A percentile compares a stretch with the other conserved stretches of the same genome.
Evolutionary conservation across 116 monocot genomes (phyloP).

Genomic region (Posidonia oceanica): DNA sequence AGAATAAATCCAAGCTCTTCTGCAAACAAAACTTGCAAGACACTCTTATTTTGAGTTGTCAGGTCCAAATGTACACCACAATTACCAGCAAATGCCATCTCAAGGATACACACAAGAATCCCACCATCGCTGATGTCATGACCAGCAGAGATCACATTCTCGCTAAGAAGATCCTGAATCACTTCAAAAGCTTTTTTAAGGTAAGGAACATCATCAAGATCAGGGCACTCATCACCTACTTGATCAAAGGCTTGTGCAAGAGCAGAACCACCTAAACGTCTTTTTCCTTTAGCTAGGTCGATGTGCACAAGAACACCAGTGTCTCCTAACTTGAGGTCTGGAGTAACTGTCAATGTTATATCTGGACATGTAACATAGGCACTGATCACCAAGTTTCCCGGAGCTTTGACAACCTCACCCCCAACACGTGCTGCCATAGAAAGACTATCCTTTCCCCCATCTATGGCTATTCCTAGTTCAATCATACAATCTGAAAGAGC

Average conservation of each 20-base stretch:
- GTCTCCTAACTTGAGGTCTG: conserved; percentile 79
- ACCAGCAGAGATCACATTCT: conserved; percentile 67
- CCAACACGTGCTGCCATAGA: conserved; percentile 87
- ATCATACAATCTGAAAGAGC: conserved; percentile 90
- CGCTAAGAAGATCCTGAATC: conserved; percentile 62
- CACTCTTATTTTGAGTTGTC: conserved; percentile 22
- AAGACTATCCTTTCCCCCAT: conserved; percentile 98
- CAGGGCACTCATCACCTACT: conserved; percentile 73
- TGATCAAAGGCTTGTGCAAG: conserved; percentile 74
- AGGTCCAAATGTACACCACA: conserved; percentile 67
- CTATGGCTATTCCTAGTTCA: conserved; percentile 92
- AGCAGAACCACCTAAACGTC: conserved; percentile 83
- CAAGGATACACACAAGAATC: conserved; percentile 54
- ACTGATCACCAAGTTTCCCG: conserved; percentile 92
- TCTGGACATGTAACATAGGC: conserved; percentile 90
- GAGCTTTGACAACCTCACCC: conserved; percentile 93
- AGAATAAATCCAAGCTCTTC: conserved; percentile 91
- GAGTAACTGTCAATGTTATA: conserved; percentile 89
- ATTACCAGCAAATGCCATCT: conserved; percentile 98
- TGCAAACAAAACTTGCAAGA: conserved; percentile 58
- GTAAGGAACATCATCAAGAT: conserved; percentile 84
- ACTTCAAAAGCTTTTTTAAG: conserved; percentile 56
- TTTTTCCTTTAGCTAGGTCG: conserved; percentile 61
- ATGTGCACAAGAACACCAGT: conserved; percentile 69
- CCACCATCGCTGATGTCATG: conserved; percentile 99